A percentile compares a stretch with the other conserved stretches of the same genome.
These are phyloP conservation scores for Yamadazyma siamensis DNA, from an alignment of 1,139 yeast genomes.

Conservation along the genomic window DNA sequence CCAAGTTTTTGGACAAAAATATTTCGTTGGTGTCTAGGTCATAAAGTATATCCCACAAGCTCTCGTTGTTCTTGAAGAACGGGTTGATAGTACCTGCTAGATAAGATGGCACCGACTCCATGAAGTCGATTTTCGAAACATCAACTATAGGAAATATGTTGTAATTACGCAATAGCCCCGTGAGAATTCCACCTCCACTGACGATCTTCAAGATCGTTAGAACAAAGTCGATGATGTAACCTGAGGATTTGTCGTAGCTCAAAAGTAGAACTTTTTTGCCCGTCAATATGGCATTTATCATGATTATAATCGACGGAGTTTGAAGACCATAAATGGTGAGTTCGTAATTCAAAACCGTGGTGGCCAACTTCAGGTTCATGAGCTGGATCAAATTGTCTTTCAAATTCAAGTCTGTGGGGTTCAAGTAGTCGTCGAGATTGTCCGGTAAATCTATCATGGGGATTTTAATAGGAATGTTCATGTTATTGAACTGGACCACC, in stretches of 20 bases:
- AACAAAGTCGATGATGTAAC: constrained; percentile 53
- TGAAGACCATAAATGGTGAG: constrained; percentile 52
- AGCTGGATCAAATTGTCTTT: constrained; percentile 39
- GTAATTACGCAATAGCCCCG: constrained; percentile 45
- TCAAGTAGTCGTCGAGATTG: constrained; percentile 42
- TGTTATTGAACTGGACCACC: constrained; percentile 30
- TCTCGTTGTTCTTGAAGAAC: constrained; percentile 56
- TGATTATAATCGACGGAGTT: constrained; percentile 56
- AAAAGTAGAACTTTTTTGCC: constrained; percentile 54
- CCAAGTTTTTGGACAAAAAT: constrained; percentile 26
- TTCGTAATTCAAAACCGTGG: constrained; percentile 31
- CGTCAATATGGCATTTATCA: constrained; percentile 56
- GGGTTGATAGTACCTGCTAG: constrained; percentile 70
- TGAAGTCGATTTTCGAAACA: constrained; percentile 55
- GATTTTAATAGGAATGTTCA: constrained; percentile 43
- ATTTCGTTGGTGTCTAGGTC: constrained; percentile 50
- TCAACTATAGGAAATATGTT: constrained; percentile 62
- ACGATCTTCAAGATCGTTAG: constrained; percentile 52
- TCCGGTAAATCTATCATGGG: constrained; percentile 45
- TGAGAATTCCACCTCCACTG: constrained; percentile 57
- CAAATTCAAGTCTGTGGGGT: constrained; percentile 45
- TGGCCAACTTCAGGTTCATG: constrained; percentile 31
- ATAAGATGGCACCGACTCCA: constrained; percentile 51
- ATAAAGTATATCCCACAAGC: constrained; percentile 56
- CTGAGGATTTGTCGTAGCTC: constrained; percentile 54